Evolutionary conservation across 2,329 filamentous ascomycete genomes (phyloP).

Genomic region (Podosphaera xanthii): DNA sequence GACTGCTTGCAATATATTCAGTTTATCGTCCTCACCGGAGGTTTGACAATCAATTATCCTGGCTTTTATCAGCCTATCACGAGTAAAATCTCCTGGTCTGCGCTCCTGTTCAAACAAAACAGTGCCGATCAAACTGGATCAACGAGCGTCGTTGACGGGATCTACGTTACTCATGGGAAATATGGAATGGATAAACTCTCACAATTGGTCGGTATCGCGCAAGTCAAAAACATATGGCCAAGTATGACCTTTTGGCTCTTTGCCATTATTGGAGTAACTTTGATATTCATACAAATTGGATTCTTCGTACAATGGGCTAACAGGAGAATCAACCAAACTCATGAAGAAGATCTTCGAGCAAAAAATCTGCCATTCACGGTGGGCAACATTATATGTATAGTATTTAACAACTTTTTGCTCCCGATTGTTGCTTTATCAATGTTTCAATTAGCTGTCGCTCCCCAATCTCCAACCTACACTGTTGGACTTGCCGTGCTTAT

Average conservation of each 20-base stretch:
- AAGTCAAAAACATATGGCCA: slow-evolving; percentile 66
- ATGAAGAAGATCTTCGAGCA: slow-evolving; percentile 67
- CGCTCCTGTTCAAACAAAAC: slow-evolving; percentile 80
- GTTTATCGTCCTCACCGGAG: slow-evolving; percentile 72
- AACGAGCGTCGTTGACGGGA: slow-evolving; percentile 51
- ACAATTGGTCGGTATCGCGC: slow-evolving; percentile 61
- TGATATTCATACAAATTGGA: slow-evolving; percentile 49
- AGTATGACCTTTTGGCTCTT: slow-evolving; percentile 84
- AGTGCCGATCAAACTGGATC: slow-evolving; percentile 44
- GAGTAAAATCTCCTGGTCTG: slow-evolving; percentile 72
- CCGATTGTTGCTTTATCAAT: slow-evolving; percentile 71
- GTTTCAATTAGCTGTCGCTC: slow-evolving; percentile 68
- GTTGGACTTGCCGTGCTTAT: slow-evolving; percentile 56
- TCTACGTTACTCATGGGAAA: slow-evolving; percentile 59
- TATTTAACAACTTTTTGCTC: slow-evolving; percentile 81
- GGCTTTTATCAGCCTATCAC: slow-evolving; percentile 85
- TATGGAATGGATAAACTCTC: slow-evolving; percentile 63
- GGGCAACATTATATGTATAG: slow-evolving; percentile 59
- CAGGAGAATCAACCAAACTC: slow-evolving; percentile 43
- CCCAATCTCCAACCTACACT: slow-evolving; percentile 41
- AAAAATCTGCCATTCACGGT: slow-evolving; percentile 81
- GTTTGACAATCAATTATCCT: slow-evolving; percentile 68
- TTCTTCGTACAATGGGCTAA: slow-evolving; percentile 60
- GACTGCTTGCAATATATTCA: slow-evolving; percentile 96
- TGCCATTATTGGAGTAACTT: slow-evolving; percentile 44